Evolutionary conservation across 129 eudicot genomes (phyloP).

Genomic region (sunflower (Helianthus annuus)): DNA sequence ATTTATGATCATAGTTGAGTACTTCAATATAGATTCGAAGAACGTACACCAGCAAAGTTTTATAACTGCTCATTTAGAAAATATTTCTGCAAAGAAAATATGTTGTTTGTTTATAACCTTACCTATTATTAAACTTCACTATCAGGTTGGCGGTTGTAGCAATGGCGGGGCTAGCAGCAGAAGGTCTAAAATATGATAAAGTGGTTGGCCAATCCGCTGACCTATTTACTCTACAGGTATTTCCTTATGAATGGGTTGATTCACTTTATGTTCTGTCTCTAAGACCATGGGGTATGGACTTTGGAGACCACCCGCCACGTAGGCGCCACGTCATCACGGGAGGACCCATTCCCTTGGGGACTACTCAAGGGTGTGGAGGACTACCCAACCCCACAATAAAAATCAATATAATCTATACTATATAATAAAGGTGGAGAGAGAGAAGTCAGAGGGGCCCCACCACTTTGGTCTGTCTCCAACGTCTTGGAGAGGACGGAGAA

Average conservation of each 20-base stretch:
- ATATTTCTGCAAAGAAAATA: not conserved
- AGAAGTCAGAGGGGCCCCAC: too few species aligned
- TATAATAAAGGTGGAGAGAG: too few species aligned
- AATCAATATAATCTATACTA: too few species aligned
- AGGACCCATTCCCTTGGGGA: too few species aligned
- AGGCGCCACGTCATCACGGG: too few species aligned
- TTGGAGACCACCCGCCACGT: too few species aligned
- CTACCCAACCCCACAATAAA: too few species aligned
- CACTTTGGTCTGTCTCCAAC: too few species aligned
- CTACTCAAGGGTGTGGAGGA: too few species aligned
- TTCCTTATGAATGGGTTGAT: not conserved
- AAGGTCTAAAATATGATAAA: slow-evolving; percentile 91
- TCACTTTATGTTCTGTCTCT: not conserved
- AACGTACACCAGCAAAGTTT: not conserved
- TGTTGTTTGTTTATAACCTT: not conserved
- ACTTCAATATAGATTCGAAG: not conserved
- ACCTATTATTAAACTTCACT: slow-evolving; percentile 4
- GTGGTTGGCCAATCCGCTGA: slow-evolving; percentile 97
- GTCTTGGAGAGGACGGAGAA: too few species aligned
- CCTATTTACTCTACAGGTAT: slow-evolving; percentile 92
- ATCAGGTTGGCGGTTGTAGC: slow-evolving; percentile 96
- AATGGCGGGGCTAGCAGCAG: slow-evolving; percentile 99
- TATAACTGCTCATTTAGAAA: not conserved
- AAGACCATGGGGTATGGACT: too few species aligned
- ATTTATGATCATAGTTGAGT: not conserved